Evolutionary conservation across 2,329 filamentous ascomycete species (phyloP).

Genomic region (Ceratocystis diversiconidia): DNA sequence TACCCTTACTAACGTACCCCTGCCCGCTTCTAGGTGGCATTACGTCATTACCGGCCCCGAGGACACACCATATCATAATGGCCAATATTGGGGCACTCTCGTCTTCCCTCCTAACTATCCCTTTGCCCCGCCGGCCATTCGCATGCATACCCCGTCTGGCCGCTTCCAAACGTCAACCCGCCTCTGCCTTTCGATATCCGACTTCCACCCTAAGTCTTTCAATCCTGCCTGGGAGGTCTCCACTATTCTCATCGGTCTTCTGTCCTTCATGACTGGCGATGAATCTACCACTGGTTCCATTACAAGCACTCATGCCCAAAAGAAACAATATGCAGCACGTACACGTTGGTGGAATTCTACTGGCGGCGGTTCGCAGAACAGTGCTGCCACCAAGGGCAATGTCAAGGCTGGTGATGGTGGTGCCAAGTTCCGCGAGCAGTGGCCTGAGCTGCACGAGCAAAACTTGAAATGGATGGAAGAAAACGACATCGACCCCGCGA

Average conservation of each 20-base stretch:
- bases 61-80: conserved; percentile 81
- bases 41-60: conserved; percentile 92
- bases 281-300: conserved; percentile 96
- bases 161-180: conserved; percentile 88
- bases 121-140: conserved; percentile 90
- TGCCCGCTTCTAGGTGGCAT: conserved; percentile 52
- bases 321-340: conserved; percentile 59
- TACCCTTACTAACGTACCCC: conserved; percentile 18
- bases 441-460: conserved; percentile 75
- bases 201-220: conserved; percentile 96
- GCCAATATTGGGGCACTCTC: conserved; percentile 96
- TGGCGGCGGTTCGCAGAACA: conserved; percentile 60
- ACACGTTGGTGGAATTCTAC: conserved; percentile 96
- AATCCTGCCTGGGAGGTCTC: conserved; percentile 98
- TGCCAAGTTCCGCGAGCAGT: conserved; percentile 75
- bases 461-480: conserved; percentile 89
- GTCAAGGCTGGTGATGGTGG: conserved; percentile 88
- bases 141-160: conserved; percentile 95
- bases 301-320: conserved; percentile 59
- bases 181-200: conserved; percentile 87
- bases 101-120: conserved; percentile 94
- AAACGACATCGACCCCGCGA: conserved; percentile 61
- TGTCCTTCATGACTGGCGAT: conserved; percentile 97
- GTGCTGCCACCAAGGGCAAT: conserved; percentile 51
- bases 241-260: conserved; percentile 83